Base-by-base conservation (phyloP, 2,329 filamentous ascomycete species). In the Shiraia bambusicola region DNA sequence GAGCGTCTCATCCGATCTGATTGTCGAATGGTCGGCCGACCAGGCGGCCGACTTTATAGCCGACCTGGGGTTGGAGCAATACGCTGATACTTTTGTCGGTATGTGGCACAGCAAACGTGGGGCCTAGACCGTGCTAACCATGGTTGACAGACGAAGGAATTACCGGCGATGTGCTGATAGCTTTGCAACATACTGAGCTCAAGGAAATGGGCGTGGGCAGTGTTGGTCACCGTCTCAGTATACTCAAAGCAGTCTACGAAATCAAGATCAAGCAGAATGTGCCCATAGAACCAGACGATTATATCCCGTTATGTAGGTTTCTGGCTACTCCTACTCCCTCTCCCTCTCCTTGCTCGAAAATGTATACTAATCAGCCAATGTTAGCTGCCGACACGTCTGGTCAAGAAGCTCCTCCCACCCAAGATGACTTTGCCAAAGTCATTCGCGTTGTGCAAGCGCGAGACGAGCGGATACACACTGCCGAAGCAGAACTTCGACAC, bases 171-270 rank as follows among this genome's bases (percentile, higher is more conserved):
- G 92, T 88, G 37, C 76, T 98, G 49, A 82, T 95, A 42, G 88
- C 88, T 28, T 74, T 98, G 50, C 86, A 87, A 50, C 93, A 97
- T 66, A 88, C 95, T 42, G 92, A 97, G 66, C 76, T 98, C 58
- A 95, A 94, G 71, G 89, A 94, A 65, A 92, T 97, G 84, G 91
- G 91, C 34, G 87, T 98, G 52, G 76, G 78, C 50, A 97, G 92
- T 71, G 89, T 96, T 34, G 93, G 93, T 28, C 93, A 98, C 72
- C 85, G 93, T 46, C 77, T 98, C 59, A 95, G 90, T 15, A 94
- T 98, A 43, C 78, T 98, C 44, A 97, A 96, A 73, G 91, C 84
- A 59, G 90, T 97, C 40, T 97, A 96, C 72, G 91, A 97, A 63
- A 85, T 93, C 63, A 98, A 98, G 74, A 86, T 92, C 67, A 89